Evolutionary conservation across 345 rosid species (phyloP).

Genomic region (Laguncularia racemosa): DNA sequence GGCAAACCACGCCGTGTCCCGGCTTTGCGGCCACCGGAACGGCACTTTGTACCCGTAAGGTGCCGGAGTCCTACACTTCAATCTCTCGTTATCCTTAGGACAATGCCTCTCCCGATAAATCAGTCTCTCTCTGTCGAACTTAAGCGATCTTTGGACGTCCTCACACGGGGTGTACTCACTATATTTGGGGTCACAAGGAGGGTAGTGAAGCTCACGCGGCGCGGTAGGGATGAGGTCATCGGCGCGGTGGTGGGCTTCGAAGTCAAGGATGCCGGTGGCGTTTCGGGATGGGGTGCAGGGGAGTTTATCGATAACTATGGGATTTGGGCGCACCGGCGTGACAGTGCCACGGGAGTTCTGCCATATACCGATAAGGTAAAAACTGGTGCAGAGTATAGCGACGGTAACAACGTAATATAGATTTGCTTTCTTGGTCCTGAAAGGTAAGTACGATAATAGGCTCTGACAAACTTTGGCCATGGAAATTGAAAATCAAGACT

Average conservation of each 20-base stretch:
- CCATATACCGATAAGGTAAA: slow-evolving; percentile 52
- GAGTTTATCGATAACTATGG: slow-evolving; percentile 18
- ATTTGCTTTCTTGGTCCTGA: slow-evolving; percentile 37
- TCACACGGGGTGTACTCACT: slow-evolving; percentile 81
- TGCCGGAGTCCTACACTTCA: slow-evolving; percentile 70
- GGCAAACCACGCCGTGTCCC: slow-evolving; percentile 78
- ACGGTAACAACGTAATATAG: slow-evolving; percentile 36
- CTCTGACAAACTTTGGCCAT: slow-evolving; percentile 10
- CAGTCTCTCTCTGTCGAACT: slow-evolving; percentile 42
- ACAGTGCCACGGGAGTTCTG: slow-evolving; percentile 24
- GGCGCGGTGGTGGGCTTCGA: slow-evolving; percentile 45
- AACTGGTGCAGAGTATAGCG: slow-evolving; percentile 40
- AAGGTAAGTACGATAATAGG: slow-evolving; percentile 3
- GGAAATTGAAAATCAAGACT: background rate
- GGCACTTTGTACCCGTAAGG: slow-evolving; percentile 73
- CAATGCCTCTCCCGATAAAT: slow-evolving; percentile 84
- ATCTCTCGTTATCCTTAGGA: slow-evolving; percentile 36
- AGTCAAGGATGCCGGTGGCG: slow-evolving; percentile 31
- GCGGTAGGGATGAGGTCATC: slow-evolving; percentile 29
- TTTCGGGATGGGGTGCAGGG: background rate
- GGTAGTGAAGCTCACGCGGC: slow-evolving; percentile 38
- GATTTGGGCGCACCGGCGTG: slow-evolving; percentile 27
- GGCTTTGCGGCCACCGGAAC: slow-evolving; percentile 82
- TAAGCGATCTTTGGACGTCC: slow-evolving; percentile 47
- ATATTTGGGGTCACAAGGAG: slow-evolving; percentile 41